Percentiles rank a stretch among this genome's conserved stretches.
These are phyloP conservation scores for Aspergillus quadricinctus DNA, from an alignment of 2,329 filamentous ascomycete genomes.

Conservation along the genomic window DNA sequence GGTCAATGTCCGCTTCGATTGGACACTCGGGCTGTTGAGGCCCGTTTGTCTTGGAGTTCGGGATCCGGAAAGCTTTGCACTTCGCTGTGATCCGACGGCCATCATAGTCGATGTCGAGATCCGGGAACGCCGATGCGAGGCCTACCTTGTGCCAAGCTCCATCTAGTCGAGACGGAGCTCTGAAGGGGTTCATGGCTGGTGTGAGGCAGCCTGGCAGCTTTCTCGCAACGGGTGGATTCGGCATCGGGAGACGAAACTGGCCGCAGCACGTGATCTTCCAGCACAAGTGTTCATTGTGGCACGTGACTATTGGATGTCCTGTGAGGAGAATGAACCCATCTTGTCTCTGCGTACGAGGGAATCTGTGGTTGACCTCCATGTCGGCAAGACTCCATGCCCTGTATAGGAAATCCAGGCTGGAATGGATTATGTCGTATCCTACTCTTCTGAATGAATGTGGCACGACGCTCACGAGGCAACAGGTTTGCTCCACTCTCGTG, in stretches of 20 bases:
- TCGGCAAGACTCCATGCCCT: too few species aligned
- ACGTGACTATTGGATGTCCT: too few species aligned
- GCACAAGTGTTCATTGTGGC: too few species aligned
- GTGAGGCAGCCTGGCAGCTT: not conserved
- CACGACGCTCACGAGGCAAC: too few species aligned
- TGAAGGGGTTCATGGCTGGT: slow-evolving; percentile 20
- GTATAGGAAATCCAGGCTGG: too few species aligned
- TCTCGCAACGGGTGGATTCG: not conserved
- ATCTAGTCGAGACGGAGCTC: slow-evolving; percentile 16
- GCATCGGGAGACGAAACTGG: not conserved
- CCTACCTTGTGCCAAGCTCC: slow-evolving; percentile 53
- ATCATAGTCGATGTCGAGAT: slow-evolving; percentile 49
- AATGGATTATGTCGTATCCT: too few species aligned
- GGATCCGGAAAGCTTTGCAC: slow-evolving; percentile 58
- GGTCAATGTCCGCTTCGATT: slow-evolving; percentile 24
- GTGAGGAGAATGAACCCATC: too few species aligned
- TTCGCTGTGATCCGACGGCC: slow-evolving; percentile 43
- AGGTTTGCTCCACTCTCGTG: too few species aligned
- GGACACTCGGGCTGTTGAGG: slow-evolving; percentile 17
- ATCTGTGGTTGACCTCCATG: too few species aligned
- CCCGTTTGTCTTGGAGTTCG: slow-evolving; percentile 30
- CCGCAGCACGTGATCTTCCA: not conserved
- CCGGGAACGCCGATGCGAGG: slow-evolving; percentile 52
- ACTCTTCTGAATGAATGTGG: too few species aligned
- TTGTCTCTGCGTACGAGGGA: too few species aligned